A percentile compares a stretch with the other conserved stretches of the same genome.
Evolutionary conservation across 2,329 filamentous ascomycete species (phyloP).

Genomic region (Rasamsonia emersonii): DNA sequence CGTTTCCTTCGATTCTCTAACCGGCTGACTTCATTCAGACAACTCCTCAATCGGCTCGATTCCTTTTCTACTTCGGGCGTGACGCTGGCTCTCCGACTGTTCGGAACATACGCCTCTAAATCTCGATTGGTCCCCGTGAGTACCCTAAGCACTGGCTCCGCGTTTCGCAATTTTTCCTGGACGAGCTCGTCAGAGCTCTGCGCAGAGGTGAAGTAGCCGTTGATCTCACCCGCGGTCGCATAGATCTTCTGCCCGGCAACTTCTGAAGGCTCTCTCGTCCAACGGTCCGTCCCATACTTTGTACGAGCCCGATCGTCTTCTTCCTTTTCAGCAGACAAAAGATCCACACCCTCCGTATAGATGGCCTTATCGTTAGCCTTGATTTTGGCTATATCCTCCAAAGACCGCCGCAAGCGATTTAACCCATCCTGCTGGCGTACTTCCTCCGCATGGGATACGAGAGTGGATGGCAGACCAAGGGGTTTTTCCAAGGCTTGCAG

Average conservation of each 20-base stretch:
- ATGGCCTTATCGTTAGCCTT: constrained; percentile 67
- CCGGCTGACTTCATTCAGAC: constrained; percentile 75
- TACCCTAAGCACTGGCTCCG: constrained; percentile 65
- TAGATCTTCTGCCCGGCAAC: constrained; percentile 66
- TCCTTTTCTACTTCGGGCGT: constrained; percentile 73
- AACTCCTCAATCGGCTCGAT: constrained; percentile 65
- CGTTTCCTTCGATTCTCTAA: constrained; percentile 72
- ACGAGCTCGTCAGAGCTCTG: constrained; percentile 61
- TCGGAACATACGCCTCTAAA: constrained; percentile 82
- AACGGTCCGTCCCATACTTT: constrained; percentile 81
- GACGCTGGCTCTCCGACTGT: constrained; percentile 68
- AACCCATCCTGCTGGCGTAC: constrained; percentile 84
- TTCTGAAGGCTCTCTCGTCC: constrained; percentile 62
- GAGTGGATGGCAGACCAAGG: constrained; percentile 72
- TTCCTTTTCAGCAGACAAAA: constrained; percentile 69
- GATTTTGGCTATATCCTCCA: constrained; percentile 86
- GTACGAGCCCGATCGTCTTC: constrained; percentile 69
- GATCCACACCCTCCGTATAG: constrained; percentile 74
- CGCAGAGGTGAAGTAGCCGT: constrained; percentile 72
- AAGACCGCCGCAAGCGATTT: constrained; percentile 64
- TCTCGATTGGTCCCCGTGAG: constrained; percentile 72
- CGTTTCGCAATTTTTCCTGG: constrained; percentile 67
- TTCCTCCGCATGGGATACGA: constrained; percentile 88
- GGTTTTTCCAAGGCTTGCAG: constrained; percentile 93
- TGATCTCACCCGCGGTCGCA: constrained; percentile 66